phyloP scores from a whole-genome alignment of 2,329 filamentous ascomycete genomes.

The Phyllosticta citrichinensis region DNA sequence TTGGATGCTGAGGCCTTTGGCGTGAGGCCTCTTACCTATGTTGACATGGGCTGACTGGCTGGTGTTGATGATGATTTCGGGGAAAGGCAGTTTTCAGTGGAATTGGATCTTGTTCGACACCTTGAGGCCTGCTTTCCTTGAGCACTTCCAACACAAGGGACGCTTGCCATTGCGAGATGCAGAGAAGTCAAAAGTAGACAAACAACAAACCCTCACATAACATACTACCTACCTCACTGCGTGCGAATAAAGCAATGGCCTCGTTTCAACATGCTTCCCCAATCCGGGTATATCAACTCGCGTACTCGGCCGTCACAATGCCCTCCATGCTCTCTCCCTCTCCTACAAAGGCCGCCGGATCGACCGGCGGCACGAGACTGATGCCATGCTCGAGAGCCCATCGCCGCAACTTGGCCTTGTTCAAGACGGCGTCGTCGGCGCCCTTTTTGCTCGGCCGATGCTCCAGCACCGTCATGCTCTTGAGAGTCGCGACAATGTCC shows the following conservation, averaged over 20 bases:
- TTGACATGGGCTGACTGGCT: too few species aligned
- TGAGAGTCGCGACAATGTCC: slow-evolving; percentile 68
- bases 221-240: neutral
- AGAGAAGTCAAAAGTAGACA: too few species aligned
- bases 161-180: too few species aligned
- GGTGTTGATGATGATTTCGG: too few species aligned
- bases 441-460: slow-evolving; percentile 2
- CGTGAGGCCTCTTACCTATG: too few species aligned
- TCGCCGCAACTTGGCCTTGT: slow-evolving; percentile 8
- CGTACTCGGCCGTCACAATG: neutral
- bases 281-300: neutral
- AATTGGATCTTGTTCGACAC: too few species aligned
- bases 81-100: too few species aligned
- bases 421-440: neutral
- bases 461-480: slow-evolving; percentile 55
- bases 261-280: neutral
- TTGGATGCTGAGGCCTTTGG: too few species aligned
- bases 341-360: neutral
- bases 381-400: slow-evolving; percentile 7
- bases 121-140: too few species aligned
- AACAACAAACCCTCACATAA: too few species aligned
- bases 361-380: slow-evolving; percentile 5
- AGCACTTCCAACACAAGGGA: too few species aligned
- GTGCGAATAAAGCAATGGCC: neutral
- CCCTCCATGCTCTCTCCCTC: neutral